These are phyloP conservation scores for Paramecium caudatum DNA, from an alignment of 73 alveolate species.

Conservation along the genomic window DNA sequence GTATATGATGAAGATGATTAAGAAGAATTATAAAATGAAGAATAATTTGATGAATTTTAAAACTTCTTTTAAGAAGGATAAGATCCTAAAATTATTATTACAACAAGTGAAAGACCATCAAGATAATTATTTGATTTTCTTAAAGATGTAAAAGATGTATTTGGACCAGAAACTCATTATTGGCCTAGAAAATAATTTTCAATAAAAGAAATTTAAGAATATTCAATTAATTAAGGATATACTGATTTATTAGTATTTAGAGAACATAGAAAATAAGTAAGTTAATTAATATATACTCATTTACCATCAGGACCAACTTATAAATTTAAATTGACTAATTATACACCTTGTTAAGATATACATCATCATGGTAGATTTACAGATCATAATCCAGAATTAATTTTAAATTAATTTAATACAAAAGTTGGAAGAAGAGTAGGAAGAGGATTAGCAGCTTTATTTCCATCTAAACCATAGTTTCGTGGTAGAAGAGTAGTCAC, in stretches of 20 bases:
- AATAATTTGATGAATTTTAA: slow-evolving; percentile 69
- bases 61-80: slow-evolving; percentile 61
- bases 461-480: slow-evolving; percentile 87
- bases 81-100: slow-evolving; percentile 72
- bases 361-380: slow-evolving; percentile 92
- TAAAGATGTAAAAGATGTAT: slow-evolving; percentile 66
- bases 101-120: slow-evolving; percentile 73
- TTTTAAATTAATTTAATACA: slow-evolving; percentile 95
- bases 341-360: slow-evolving; percentile 90
- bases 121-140: slow-evolving; percentile 69
- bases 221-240: slow-evolving; percentile 90
- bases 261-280: slow-evolving; percentile 95
- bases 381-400: slow-evolving; percentile 96
- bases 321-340: slow-evolving; percentile 94
- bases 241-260: slow-evolving; percentile 94
- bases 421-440: slow-evolving; percentile 98
- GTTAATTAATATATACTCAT: slow-evolving; percentile 91
- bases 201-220: slow-evolving; percentile 92
- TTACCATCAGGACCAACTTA: slow-evolving; percentile 99
- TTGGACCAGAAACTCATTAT: slow-evolving; percentile 73
- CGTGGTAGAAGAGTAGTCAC: slow-evolving; percentile 76
- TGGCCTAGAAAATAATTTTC: slow-evolving; percentile 89
- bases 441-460: slow-evolving; percentile 95
- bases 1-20: slow-evolving; percentile 77
- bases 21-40: slow-evolving; percentile 71